Conservation (phyloP, 768 basidiomycete species). For the Hypsizygus marmoreus region DNA sequence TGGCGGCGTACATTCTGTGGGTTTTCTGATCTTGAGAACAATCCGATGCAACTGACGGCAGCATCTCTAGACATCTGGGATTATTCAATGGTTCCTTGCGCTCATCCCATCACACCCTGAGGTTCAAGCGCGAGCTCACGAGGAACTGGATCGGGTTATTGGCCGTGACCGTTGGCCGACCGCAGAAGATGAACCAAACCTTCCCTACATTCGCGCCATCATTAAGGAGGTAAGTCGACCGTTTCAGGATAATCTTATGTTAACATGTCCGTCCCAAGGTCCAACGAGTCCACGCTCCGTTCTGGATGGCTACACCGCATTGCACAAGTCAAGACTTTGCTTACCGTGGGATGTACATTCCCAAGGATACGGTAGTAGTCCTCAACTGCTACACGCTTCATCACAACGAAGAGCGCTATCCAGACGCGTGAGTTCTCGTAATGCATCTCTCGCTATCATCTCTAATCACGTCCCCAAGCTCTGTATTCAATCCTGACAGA, state of each 20-base stretch:
- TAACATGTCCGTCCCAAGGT: constrained; percentile 24
- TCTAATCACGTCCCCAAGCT: not conserved
- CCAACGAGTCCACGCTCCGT: constrained; percentile 35
- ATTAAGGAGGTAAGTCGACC: constrained; percentile 23
- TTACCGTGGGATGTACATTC: constrained; percentile 41
- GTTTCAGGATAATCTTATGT: not conserved
- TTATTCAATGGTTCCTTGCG: constrained; percentile 39
- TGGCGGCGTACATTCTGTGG: constrained; percentile 43
- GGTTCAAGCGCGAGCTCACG: constrained; percentile 28
- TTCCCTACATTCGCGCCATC: constrained; percentile 38
- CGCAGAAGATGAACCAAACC: constrained; percentile 26
- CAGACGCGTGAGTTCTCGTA: constrained; percentile 33
- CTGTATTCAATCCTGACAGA: constrained; percentile 37
- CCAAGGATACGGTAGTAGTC: constrained; percentile 38
- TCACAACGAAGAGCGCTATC: constrained; percentile 35
- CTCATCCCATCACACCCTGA: constrained; percentile 32
- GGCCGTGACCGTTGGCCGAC: constrained; percentile 29
- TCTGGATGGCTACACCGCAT: constrained; percentile 43
- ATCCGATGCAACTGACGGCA: not conserved
- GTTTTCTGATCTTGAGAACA: constrained; percentile 5
- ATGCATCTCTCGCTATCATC: not conserved
- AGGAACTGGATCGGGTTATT: constrained; percentile 31
- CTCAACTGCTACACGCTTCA: constrained; percentile 41
- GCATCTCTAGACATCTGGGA: constrained; percentile 29
- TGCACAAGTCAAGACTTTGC: constrained; percentile 36